These are phyloP conservation scores for Moringa oleifera DNA, from an alignment of 345 rosid genomes.

Conservation along the genomic window DNA sequence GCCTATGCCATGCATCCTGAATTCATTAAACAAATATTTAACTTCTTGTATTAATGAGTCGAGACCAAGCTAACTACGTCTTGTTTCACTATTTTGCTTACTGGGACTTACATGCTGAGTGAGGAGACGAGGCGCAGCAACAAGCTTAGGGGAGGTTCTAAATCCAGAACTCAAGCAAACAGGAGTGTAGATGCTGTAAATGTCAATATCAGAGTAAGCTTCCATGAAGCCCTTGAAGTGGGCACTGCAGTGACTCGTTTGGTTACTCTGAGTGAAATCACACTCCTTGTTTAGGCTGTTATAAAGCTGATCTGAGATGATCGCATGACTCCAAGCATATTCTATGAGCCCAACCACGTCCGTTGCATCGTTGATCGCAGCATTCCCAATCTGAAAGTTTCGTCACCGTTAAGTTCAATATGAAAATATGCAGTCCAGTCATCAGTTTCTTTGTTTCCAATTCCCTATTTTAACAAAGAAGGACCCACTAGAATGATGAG, in stretches of 20 bases:
- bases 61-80: neutral
- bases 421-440: no score
- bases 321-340: constrained; percentile 71
- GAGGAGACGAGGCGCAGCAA: constrained; percentile 30
- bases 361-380: constrained; percentile 52
- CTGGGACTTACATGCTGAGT: constrained; percentile 17
- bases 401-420: no score
- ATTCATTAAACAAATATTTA: constrained; percentile 2
- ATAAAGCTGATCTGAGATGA: constrained; percentile 64
- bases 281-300: constrained; percentile 36
- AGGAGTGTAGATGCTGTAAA: constrained; percentile 65
- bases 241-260: constrained; percentile 16
- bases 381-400: constrained; percentile 60
- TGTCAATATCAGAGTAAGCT: constrained; percentile 50
- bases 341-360: constrained; percentile 56
- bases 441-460: neutral
- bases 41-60: neutral
- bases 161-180: constrained; percentile 28
- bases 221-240: constrained; percentile 26
- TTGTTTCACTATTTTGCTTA: no score
- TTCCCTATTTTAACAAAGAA: no score
- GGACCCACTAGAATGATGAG: neutral
- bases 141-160: constrained; percentile 18
- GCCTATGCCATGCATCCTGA: constrained; percentile 43
- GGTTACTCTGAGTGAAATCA: constrained; percentile 18